Percentiles rank a stretch among this genome's conserved stretches.
These are phyloP conservation scores for Citrus cavaleriei DNA, from an alignment of 345 rosid genomes.

Conservation along the genomic window DNA sequence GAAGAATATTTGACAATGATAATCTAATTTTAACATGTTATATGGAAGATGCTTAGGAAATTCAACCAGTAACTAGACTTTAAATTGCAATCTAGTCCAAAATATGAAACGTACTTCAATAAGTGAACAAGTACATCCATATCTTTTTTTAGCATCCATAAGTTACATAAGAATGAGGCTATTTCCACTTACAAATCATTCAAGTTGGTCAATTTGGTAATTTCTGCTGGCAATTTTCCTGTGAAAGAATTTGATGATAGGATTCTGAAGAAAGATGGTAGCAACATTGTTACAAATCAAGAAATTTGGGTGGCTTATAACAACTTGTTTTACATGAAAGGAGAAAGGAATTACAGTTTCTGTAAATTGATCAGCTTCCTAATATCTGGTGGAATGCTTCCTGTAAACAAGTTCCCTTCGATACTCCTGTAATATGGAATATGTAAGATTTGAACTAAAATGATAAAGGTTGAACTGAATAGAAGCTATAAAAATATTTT, in stretches of 20 bases:
- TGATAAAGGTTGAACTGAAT: not conserved
- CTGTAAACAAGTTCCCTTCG: conserved; percentile 75
- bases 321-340: conserved; percentile 7
- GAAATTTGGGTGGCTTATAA: not conserved
- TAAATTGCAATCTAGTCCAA: not conserved
- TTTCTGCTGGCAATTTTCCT: conserved; percentile 52
- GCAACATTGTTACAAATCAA: conserved; percentile 1
- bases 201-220: conserved; percentile 57
- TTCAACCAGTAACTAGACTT: not conserved
- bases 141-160: not conserved
- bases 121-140: not conserved
- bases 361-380: conserved; percentile 52
- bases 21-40: not conserved
- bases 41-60: not conserved
- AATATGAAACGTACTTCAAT: not conserved
- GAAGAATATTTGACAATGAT: not conserved
- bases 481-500: conserved; percentile 7
- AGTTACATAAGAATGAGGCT: not conserved
- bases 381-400: conserved; percentile 71
- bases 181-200: conserved; percentile 60
- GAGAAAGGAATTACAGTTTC: conserved; percentile 48
- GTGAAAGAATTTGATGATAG: conserved; percentile 71
- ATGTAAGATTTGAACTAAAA: not conserved
- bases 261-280: conserved; percentile 33
- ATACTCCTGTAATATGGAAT: conserved; percentile 52